These are phyloP conservation scores for Fragilariopsis cylindrus DNA, from an alignment of 108 stramenopile genomes.

Conservation along the genomic window DNA sequence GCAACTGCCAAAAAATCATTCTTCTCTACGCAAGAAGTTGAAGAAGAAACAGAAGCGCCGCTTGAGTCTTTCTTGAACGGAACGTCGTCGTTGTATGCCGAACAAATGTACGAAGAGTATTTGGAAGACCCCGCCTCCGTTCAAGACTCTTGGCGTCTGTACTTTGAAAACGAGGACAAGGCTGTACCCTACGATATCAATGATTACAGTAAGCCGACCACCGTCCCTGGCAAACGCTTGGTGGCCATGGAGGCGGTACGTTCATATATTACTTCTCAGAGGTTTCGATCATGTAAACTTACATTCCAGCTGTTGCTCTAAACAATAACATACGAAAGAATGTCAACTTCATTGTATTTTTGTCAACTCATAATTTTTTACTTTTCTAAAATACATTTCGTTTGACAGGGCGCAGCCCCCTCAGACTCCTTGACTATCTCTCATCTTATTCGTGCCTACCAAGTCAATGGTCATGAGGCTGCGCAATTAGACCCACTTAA, in stretches of 20 bases:
- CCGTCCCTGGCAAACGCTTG: slow-evolving; percentile 38
- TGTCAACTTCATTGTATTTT: too few relatives aligned
- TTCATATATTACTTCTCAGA: slow-evolving; percentile 23
- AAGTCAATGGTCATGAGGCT: slow-evolving; percentile 95
- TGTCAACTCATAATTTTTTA: slow-evolving; percentile 6
- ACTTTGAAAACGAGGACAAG: slow-evolving; percentile 61
- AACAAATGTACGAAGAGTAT: slow-evolving; percentile 82
- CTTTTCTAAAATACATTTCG: neutral
- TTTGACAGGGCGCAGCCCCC: slow-evolving; percentile 53
- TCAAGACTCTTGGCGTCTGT: slow-evolving; percentile 62
- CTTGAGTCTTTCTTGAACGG: slow-evolving; percentile 76
- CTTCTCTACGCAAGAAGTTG: slow-evolving; percentile 8
- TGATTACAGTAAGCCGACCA: slow-evolving; percentile 43
- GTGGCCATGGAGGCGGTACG: slow-evolving; percentile 38
- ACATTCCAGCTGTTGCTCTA: too few relatives aligned
- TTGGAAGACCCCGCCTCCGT: slow-evolving; percentile 67
- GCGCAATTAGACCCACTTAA: slow-evolving; percentile 96
- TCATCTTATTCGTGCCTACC: slow-evolving; percentile 97
- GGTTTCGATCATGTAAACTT: too few relatives aligned
- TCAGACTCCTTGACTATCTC: slow-evolving; percentile 88
- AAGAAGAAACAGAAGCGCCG: slow-evolving; percentile 2
- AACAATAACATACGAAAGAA: too few relatives aligned
- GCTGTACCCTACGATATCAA: slow-evolving; percentile 43
- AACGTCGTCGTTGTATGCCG: slow-evolving; percentile 76
- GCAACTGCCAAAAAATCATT: neutral